These are phyloP conservation scores for Pyronema domesticum DNA, from an alignment of 495 filamentous ascomycete genomes.

Conservation along the genomic window DNA sequence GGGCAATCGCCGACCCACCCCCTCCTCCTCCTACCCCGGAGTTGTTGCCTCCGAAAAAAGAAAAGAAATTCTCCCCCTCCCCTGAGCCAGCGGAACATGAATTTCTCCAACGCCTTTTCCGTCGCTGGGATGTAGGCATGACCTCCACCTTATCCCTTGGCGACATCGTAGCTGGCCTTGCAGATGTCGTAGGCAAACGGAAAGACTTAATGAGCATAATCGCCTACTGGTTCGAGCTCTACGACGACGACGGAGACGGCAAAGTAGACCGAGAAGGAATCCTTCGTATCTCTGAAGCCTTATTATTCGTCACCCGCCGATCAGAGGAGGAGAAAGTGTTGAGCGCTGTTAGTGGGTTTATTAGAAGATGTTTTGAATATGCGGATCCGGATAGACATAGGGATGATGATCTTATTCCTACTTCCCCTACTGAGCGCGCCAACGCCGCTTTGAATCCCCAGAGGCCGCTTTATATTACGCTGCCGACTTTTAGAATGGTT, in stretches of 20 bases:
- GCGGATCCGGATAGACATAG: slow-evolving; percentile 73
- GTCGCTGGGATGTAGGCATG: slow-evolving; percentile 66
- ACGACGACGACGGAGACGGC: slow-evolving; percentile 82
- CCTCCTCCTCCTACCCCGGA: not conserved
- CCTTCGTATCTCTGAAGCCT: slow-evolving; percentile 77
- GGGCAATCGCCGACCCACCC: slow-evolving; percentile 60
- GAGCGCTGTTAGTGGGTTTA: slow-evolving; percentile 83
- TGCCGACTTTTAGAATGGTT: slow-evolving; percentile 97
- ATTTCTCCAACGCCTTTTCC: slow-evolving; percentile 78
- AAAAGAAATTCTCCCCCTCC: not conserved
- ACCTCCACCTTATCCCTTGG: slow-evolving; percentile 62
- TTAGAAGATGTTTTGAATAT: slow-evolving; percentile 91
- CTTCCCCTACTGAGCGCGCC: slow-evolving; percentile 28
- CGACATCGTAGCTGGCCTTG: slow-evolving; percentile 77
- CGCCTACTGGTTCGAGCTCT: slow-evolving; percentile 91
- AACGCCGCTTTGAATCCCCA: slow-evolving; percentile 83
- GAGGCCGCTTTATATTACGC: slow-evolving; percentile 84
- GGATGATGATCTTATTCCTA: slow-evolving; percentile 18
- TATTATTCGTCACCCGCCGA: slow-evolving; percentile 77
- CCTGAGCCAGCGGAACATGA: slow-evolving; percentile 86
- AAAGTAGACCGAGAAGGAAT: slow-evolving; percentile 95
- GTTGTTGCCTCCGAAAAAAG: not conserved
- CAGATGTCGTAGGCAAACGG: slow-evolving; percentile 65
- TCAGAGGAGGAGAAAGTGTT: slow-evolving; percentile 55
- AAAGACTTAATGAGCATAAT: slow-evolving; percentile 94